Percentiles rank a stretch among this genome's conserved stretches.
These are phyloP conservation scores for Phytophthora pistaciae DNA, from an alignment of 352 stramenopile genomes.

Conservation along the genomic window DNA sequence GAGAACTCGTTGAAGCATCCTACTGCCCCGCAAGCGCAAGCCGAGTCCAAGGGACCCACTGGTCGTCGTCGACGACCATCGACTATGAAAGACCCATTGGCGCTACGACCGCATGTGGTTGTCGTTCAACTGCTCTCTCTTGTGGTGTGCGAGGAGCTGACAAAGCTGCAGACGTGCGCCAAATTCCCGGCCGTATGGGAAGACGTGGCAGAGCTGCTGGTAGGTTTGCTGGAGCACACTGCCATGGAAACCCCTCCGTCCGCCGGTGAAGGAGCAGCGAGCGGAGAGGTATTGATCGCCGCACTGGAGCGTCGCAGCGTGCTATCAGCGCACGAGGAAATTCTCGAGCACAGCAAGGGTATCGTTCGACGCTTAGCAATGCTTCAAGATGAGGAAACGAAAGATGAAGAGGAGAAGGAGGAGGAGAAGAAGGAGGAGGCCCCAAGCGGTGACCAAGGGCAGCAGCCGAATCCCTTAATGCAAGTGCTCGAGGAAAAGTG, in stretches of 20 bases:
- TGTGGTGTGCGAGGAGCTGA: constrained; percentile 70
- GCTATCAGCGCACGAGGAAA: constrained; percentile 75
- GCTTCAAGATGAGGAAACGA: constrained; percentile 36
- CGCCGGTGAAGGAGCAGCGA: constrained; percentile 29
- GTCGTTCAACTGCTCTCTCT: constrained; percentile 70
- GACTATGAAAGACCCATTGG: constrained; percentile 68
- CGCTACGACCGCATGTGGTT: constrained; percentile 63
- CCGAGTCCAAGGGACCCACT: constrained; percentile 13
- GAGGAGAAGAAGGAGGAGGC: not conserved
- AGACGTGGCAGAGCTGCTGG: constrained; percentile 59
- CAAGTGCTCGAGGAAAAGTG: constrained; percentile 70
- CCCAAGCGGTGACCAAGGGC: not conserved
- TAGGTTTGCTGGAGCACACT: constrained; percentile 65
- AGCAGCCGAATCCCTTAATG: constrained; percentile 46
- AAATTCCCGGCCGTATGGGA: constrained; percentile 65
- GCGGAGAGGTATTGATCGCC: constrained; percentile 49
- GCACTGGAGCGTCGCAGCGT: constrained; percentile 74
- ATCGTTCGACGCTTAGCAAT: constrained; percentile 63
- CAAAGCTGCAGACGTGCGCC: constrained; percentile 46
- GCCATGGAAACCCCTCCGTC: constrained; percentile 36
- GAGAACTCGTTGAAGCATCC: constrained; percentile 12
- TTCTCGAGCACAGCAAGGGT: constrained; percentile 72
- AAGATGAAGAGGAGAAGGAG: constrained; percentile 15
- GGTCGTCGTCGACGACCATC: constrained; percentile 53
- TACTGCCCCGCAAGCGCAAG: not conserved